Conservation (phyloP, 306 rosid genomes). For the Citrullus colocynthis region DNA sequence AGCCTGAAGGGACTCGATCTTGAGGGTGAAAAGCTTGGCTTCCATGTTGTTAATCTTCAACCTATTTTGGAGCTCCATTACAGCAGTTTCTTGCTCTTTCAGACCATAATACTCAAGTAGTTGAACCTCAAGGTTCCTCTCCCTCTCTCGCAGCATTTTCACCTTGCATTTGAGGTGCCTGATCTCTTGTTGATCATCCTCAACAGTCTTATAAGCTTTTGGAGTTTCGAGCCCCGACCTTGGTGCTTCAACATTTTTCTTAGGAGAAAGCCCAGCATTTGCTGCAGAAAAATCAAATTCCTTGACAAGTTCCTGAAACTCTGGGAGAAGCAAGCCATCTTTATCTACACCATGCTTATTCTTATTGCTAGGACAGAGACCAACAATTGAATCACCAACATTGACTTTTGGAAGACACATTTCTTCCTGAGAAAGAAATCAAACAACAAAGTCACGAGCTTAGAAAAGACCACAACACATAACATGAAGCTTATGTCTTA, state of each 20-base stretch:
- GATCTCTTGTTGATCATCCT: constrained; percentile 52
- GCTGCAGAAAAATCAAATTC: constrained; percentile 30
- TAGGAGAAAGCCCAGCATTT: constrained; percentile 22
- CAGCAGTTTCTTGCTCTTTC: constrained; percentile 69
- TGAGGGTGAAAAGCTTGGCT: constrained; percentile 63
- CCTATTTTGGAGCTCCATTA: constrained; percentile 71
- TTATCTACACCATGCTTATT: constrained; percentile 24
- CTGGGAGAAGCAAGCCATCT: constrained; percentile 39
- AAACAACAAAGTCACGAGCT: not conserved
- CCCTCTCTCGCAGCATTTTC: constrained; percentile 63
- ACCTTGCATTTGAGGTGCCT: constrained; percentile 44
- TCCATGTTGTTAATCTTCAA: constrained; percentile 66
- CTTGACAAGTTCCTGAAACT: constrained; percentile 35
- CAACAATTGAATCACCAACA: constrained; percentile 18
- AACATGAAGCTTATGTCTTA: not conserved
- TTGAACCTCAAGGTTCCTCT: constrained; percentile 58
- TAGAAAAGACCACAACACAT: not conserved
- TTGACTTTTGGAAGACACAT: constrained; percentile 22
- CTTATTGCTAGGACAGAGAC: constrained; percentile 27
- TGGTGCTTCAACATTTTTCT: constrained; percentile 31
- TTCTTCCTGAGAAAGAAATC: constrained; percentile 38
- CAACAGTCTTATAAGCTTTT: constrained; percentile 16
- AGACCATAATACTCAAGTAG: constrained; percentile 77
- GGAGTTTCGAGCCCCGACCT: constrained; percentile 30
- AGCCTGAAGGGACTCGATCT: constrained; percentile 53